Base-by-base conservation (phyloP, 108 stramenopile species). In the Aureococcus anophagefferens region DNA sequence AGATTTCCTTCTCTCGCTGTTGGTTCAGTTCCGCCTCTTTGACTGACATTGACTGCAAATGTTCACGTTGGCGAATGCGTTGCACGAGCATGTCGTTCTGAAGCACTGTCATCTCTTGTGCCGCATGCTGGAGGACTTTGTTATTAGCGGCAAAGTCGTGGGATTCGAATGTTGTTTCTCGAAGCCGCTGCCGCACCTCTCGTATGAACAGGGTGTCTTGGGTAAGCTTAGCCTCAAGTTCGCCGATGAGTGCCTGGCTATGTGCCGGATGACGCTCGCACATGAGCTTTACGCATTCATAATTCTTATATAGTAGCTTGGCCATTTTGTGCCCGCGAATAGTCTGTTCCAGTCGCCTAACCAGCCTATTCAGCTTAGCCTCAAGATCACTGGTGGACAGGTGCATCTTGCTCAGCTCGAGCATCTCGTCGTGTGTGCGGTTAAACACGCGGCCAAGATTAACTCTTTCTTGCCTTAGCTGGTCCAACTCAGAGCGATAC, bases 211-310 rank as follows among this genome's bases (percentile, higher is more conserved):
- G 35, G 17, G 28, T 35, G 40, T 78, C 77, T 28, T 33, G 34
- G 9, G 67, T 68, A 30, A 78, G 67, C 68, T 78, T 78, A 0
- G 30, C 64, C 72, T 78, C 71, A n/a, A 78, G 68, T 35, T 78
- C 77, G 32, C 64, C 64, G 30, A 78, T 78, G 37, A 78, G 37
- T 5, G 77, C 77, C 45, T 71, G 77, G 46, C 46, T 45, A 62
- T 78, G 71, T 5, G 77, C 77, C 14, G 77, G 77, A 40, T 78
- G 77, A 4, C 77, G 66, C 18, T 67, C 72, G 69, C 72, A 73
- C 67, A 78, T 78, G 29, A 68, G 62, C 35, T 64, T 29, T 31
- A 78, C 63, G 31, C 45, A 59, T 25, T 45, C 51, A 30, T 66
- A 64, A 37, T 78, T 78, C 29, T n/a, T 33, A 35, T 78, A 44